These are phyloP conservation scores for Dryadomyces sulphureus DNA, from an alignment of 2,329 filamentous ascomycete species.

Conservation along the genomic window DNA sequence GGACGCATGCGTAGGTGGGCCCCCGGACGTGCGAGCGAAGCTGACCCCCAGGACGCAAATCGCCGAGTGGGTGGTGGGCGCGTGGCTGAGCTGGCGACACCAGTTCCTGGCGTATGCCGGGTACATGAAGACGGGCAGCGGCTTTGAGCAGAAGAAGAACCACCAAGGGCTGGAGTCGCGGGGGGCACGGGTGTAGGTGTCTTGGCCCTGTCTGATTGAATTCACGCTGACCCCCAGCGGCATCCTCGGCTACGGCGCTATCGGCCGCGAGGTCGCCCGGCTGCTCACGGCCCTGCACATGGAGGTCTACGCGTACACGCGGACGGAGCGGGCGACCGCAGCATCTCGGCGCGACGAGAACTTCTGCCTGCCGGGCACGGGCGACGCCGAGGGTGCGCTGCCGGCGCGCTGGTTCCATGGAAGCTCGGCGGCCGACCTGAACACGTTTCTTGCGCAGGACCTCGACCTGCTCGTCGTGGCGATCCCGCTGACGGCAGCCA, in stretches of 20 bases:
- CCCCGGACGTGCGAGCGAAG: no score
- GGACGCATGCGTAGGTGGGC: slow-evolving; percentile 27
- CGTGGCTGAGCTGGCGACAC: slow-evolving; percentile 15
- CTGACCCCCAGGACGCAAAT: slow-evolving; percentile 16
- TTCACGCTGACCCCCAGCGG: slow-evolving; percentile 13
- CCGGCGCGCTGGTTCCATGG: slow-evolving; percentile 28
- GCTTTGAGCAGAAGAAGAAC: slow-evolving; percentile 3
- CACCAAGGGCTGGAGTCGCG: slow-evolving; percentile 16
- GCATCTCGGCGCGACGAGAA: slow-evolving; percentile 43
- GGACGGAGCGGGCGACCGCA: slow-evolving; percentile 31
- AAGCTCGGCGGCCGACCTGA: slow-evolving; percentile 16
- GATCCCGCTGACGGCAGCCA: slow-evolving; percentile 24
- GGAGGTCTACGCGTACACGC: slow-evolving; percentile 55
- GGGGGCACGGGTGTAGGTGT: slow-evolving; percentile 19
- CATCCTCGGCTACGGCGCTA: slow-evolving; percentile 29
- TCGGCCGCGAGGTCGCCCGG: slow-evolving; percentile 27
- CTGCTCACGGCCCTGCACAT: slow-evolving; percentile 46
- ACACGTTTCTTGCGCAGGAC: slow-evolving; percentile 25
- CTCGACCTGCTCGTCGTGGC: slow-evolving; percentile 27
- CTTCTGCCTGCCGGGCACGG: slow-evolving; percentile 49
- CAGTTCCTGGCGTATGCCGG: slow-evolving; percentile 4
- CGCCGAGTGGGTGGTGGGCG: slow-evolving; percentile 18
- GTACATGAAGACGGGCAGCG: slow-evolving; percentile 9
- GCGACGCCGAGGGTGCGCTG: slow-evolving; percentile 25
- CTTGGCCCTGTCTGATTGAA: background rate